phyloP scores from a whole-genome alignment of 176 grass and related monocot species.

The Oryza meridionalis region DNA sequence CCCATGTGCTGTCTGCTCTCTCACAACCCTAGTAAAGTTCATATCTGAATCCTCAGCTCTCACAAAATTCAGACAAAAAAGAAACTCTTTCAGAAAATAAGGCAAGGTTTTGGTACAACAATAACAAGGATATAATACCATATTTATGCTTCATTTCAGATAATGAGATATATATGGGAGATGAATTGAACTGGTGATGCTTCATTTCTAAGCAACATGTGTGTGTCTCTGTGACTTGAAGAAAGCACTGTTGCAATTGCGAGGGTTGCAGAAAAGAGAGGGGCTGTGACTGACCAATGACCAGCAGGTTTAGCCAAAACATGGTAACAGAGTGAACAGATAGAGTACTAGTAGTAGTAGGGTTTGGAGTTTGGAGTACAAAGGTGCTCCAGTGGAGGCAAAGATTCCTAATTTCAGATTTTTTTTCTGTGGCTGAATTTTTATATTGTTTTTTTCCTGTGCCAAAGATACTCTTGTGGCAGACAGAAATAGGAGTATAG shows the following conservation, averaged over 20 bases:
- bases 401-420: not conserved
- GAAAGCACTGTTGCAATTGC: slow-evolving; percentile 4
- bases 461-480: not conserved
- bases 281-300: not conserved
- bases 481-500: not conserved
- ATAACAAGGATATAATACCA: not conserved
- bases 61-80: not conserved
- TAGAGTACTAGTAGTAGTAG: not conserved
- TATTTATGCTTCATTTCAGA: not conserved
- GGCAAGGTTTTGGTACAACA: not conserved
- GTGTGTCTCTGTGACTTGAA: not conserved
- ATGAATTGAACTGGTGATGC: not conserved
- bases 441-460: not conserved
- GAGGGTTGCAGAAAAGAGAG: not conserved
- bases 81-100: not conserved
- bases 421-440: not conserved
- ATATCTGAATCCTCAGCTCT: not conserved
- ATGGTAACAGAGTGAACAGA: not conserved
- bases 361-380: not conserved
- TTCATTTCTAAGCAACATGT: not conserved
- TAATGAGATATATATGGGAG: not conserved
- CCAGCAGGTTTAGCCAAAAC: slow-evolving; percentile 9
- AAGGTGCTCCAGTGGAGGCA: not conserved
- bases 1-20: not conserved
- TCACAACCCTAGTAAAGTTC: not conserved